Conservation (phyloP, 1,284 basidiomycete genomes). For the Apiotrichum gracile region DNA sequence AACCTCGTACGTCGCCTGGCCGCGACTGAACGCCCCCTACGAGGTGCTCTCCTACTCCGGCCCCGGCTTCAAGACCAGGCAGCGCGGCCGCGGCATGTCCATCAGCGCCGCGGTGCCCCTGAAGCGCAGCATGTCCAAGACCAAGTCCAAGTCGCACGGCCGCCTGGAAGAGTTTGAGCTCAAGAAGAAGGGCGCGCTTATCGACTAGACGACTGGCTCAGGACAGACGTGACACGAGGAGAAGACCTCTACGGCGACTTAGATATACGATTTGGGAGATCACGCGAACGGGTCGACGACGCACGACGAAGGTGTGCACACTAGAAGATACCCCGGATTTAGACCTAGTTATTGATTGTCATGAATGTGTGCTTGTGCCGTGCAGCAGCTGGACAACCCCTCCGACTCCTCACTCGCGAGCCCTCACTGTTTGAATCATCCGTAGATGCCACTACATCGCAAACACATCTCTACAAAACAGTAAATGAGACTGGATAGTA, state of each 20-base stretch:
- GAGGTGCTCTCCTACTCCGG: constrained; percentile 81
- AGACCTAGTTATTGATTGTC: no score
- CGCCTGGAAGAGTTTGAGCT: constrained; percentile 36
- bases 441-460: background rate
- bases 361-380: no score
- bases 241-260: no score
- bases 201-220: constrained; percentile 29
- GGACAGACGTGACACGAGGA: no score
- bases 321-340: no score
- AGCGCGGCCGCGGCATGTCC: constrained; percentile 65
- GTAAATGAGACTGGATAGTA: background rate
- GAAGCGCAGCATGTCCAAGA: constrained; percentile 14
- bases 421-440: background rate
- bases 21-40: constrained; percentile 76
- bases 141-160: constrained; percentile 22
- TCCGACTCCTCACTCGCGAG: no score
- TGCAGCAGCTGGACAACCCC: no score
- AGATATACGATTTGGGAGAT: no score
- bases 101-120: constrained; percentile 44
- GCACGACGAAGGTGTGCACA: no score
- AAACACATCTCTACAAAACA: background rate
- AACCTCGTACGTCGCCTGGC: constrained; percentile 80
- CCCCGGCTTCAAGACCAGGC: constrained; percentile 71
- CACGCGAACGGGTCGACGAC: no score
- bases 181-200: constrained; percentile 46